Evolutionary conservation across 2,329 filamentous ascomycete genomes (phyloP).

Genomic region (Talaromyces sp.): DNA sequence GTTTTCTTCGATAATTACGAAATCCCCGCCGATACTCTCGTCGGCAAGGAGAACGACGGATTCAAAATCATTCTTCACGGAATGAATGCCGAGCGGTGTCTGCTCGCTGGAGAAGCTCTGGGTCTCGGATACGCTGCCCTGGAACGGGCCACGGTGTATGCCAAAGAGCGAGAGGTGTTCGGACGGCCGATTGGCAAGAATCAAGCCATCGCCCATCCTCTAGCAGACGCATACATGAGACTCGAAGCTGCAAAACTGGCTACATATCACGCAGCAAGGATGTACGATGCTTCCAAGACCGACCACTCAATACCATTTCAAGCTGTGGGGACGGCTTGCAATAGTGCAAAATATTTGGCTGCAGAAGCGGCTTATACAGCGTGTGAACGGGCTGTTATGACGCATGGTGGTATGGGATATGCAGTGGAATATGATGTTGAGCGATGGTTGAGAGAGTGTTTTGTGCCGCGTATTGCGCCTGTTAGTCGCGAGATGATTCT

Average conservation of each 20-base stretch:
- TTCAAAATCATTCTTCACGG: slow-evolving; percentile 78
- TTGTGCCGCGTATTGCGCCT: slow-evolving; percentile 64
- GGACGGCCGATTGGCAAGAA: slow-evolving; percentile 59
- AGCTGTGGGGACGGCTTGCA: slow-evolving; percentile 63
- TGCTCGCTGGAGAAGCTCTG: slow-evolving; percentile 75
- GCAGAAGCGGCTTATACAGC: slow-evolving; percentile 62
- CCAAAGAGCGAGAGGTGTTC: slow-evolving; percentile 62
- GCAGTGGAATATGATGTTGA: slow-evolving; percentile 64
- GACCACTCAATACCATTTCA: slow-evolving; percentile 55
- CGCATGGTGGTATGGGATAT: slow-evolving; percentile 64
- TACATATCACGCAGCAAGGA: slow-evolving; percentile 59
- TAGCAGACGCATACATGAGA: slow-evolving; percentile 60
- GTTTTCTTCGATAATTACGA: slow-evolving; percentile 81
- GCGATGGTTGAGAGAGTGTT: slow-evolving; percentile 60
- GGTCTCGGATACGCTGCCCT: slow-evolving; percentile 74
- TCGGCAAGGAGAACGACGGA: slow-evolving; percentile 71
- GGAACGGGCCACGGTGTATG: slow-evolving; percentile 63
- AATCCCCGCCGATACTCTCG: slow-evolving; percentile 62
- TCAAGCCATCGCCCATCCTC: slow-evolving; percentile 59
- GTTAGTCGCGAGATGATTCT: slow-evolving; percentile 72
- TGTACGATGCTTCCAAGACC: slow-evolving; percentile 56
- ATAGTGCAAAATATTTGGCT: slow-evolving; percentile 67
- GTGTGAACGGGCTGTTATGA: slow-evolving; percentile 58
- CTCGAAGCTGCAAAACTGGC: slow-evolving; percentile 61
- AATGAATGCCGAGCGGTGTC: slow-evolving; percentile 75